Evolutionary conservation across 2,329 filamentous ascomycete species (phyloP).

Genomic region (Trichoderma sp.): DNA sequence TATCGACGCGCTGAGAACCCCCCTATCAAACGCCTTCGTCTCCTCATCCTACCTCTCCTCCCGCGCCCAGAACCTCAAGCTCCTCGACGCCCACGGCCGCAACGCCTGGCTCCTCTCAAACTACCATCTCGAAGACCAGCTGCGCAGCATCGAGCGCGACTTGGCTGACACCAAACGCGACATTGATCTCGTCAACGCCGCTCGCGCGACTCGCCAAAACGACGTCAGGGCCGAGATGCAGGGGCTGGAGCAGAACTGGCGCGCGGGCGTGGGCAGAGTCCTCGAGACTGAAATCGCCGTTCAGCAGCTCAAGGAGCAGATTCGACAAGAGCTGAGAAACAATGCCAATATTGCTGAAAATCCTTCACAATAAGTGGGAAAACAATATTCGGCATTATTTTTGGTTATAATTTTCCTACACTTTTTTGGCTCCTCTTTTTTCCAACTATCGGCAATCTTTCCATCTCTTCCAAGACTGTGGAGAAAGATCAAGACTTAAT

Average conservation of each 20-base stretch:
- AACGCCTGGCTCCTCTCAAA: conserved; percentile 93
- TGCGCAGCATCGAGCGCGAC: conserved; percentile 70
- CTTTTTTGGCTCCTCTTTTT: not conserved
- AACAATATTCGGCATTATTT: not conserved
- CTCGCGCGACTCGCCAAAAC: conserved; percentile 71
- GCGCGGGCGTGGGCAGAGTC: conserved; percentile 73
- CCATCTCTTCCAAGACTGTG: not conserved
- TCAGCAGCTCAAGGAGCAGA: conserved; percentile 69
- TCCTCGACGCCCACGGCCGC: conserved; percentile 82
- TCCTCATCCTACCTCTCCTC: conserved; percentile 55
- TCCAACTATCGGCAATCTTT: not conserved
- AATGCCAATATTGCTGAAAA: conserved; percentile 27
- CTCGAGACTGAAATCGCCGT: conserved; percentile 87
- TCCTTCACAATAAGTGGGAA: not conserved
- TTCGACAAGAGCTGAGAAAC: conserved; percentile 63
- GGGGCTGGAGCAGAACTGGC: conserved; percentile 78
- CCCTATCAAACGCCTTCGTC: conserved; percentile 60
- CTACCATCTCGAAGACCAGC: conserved; percentile 72
- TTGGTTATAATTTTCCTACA: not conserved
- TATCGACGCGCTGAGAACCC: conserved; percentile 51
- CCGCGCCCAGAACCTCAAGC: conserved; percentile 61
- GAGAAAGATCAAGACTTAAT: not conserved
- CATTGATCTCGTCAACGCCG: conserved; percentile 73
- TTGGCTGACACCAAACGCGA: conserved; percentile 68
- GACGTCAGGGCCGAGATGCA: conserved; percentile 72